Evolutionary conservation across 2,329 filamentous ascomycete species (phyloP).

Genomic region (Colletotrichum lupini): DNA sequence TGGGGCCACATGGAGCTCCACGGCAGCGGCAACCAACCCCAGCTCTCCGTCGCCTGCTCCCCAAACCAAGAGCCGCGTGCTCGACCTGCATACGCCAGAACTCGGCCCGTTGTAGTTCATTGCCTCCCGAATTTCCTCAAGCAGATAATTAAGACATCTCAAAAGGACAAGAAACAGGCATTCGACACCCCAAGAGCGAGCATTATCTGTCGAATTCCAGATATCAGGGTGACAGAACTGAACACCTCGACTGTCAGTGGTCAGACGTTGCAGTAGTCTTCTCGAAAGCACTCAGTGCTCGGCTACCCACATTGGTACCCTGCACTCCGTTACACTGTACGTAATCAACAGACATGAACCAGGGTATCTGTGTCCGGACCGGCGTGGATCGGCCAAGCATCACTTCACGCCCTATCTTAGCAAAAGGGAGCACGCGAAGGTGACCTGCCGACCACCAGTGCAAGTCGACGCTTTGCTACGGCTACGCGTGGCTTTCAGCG

Average conservation of each 20-base stretch:
- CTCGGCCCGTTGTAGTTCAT: not conserved
- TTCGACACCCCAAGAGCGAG: not conserved
- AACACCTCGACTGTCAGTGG: constrained; percentile 4
- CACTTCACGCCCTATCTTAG: not conserved
- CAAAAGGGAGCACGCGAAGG: constrained; percentile 1
- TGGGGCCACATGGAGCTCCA: not conserved
- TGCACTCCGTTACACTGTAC: constrained; percentile 16
- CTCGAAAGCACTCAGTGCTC: constrained; percentile 1
- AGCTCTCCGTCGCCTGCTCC: not conserved
- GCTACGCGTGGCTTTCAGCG: constrained; percentile 9
- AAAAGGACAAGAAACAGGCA: constrained; percentile 2
- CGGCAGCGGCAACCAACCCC: not conserved
- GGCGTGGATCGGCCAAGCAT: not conserved
- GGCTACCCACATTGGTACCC: constrained; percentile 16
- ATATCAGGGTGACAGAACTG: not conserved
- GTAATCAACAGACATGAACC: constrained; percentile 9
- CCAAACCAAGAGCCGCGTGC: not conserved
- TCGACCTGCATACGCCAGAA: not conserved
- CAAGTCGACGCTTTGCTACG: constrained; percentile 7
- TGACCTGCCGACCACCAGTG: not conserved
- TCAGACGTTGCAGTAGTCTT: not conserved
- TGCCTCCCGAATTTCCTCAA: not conserved
- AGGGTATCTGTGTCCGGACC: not conserved
- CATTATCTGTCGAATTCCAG: not conserved
- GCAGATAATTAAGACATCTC: constrained; percentile 3